Percentiles rank a stretch among this genome's conserved stretches.
Evolutionary conservation across 1,284 basidiomycete species (phyloP).

Genomic region (Moniliophthora roreri): DNA sequence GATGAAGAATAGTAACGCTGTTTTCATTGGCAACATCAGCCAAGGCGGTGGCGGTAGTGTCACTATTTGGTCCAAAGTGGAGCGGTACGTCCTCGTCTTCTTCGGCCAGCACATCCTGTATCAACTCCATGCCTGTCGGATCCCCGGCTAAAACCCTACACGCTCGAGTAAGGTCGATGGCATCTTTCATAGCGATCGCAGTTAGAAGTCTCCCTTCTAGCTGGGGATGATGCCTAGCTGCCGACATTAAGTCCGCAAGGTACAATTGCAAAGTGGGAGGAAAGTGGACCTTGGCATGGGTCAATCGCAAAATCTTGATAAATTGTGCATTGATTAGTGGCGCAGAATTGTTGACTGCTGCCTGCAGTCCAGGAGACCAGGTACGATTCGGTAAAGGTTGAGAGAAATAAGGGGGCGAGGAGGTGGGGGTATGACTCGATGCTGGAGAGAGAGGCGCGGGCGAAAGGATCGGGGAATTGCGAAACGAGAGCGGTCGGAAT

Average conservation of each 20-base stretch:
- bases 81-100: constrained; percentile 21
- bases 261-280: constrained; percentile 57
- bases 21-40: constrained; percentile 25
- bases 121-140: constrained; percentile 48
- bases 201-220: constrained; percentile 71
- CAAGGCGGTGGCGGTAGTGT: constrained; percentile 6
- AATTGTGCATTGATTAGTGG: constrained; percentile 37
- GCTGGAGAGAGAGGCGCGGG: constrained; percentile 18
- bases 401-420: constrained; percentile 10
- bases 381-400: constrained; percentile 13
- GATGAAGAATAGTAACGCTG: constrained; percentile 21
- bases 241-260: constrained; percentile 68
- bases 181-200: constrained; percentile 55
- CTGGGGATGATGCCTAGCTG: constrained; percentile 66
- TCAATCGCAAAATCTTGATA: constrained; percentile 37
- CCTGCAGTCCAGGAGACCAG: constrained; percentile 19
- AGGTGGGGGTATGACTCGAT: constrained; percentile 9
- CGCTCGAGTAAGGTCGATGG: constrained; percentile 60
- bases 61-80: background rate
- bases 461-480: constrained; percentile 22
- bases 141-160: constrained; percentile 62
- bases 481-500: constrained; percentile 21
- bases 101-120: constrained; percentile 28
- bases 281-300: constrained; percentile 38
- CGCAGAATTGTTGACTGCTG: constrained; percentile 16